phyloP scores from a whole-genome alignment of 441 rosid species.

The Adansonia rubrostipa region DNA sequence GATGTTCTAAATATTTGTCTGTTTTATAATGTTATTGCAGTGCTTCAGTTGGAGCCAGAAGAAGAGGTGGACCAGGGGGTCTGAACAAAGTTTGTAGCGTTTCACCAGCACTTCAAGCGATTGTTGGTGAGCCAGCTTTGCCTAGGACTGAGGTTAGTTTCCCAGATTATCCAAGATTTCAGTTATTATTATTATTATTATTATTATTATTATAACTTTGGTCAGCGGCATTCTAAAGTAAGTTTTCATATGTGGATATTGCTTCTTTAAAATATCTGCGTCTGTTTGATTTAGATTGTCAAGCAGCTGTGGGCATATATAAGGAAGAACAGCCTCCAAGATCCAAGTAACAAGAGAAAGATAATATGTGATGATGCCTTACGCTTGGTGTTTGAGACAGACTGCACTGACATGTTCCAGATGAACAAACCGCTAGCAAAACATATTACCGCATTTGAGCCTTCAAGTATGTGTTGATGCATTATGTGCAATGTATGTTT shows the following conservation, averaged over 20 bases:
- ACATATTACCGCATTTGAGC: constrained; percentile 86
- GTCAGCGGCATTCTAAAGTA: neutral
- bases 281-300: constrained; percentile 67
- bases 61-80: constrained; percentile 94
- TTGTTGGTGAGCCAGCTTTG: constrained; percentile 90
- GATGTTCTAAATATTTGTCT: neutral
- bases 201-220: too few species aligned
- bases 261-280: constrained; percentile 15
- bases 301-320: constrained; percentile 97
- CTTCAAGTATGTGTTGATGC: constrained; percentile 54
- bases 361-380: constrained; percentile 92
- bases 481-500: neutral
- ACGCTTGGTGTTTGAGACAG: constrained; percentile 89
- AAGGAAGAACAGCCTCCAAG: constrained; percentile 95
- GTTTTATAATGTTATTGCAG: constrained; percentile 40
- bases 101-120: constrained; percentile 87
- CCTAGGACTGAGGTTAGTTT: constrained; percentile 78
- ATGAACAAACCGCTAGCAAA: constrained; percentile 92
- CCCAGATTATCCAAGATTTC: neutral
- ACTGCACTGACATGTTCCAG: constrained; percentile 98
- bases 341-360: constrained; percentile 96
- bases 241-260: neutral
- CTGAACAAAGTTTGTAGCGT: constrained; percentile 91
- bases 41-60: constrained; percentile 70
- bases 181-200: neutral